Percentiles rank a stretch among this genome's conserved stretches.
Conservation (phyloP, 306 rosid species). For the Ceratonia siliqua region DNA sequence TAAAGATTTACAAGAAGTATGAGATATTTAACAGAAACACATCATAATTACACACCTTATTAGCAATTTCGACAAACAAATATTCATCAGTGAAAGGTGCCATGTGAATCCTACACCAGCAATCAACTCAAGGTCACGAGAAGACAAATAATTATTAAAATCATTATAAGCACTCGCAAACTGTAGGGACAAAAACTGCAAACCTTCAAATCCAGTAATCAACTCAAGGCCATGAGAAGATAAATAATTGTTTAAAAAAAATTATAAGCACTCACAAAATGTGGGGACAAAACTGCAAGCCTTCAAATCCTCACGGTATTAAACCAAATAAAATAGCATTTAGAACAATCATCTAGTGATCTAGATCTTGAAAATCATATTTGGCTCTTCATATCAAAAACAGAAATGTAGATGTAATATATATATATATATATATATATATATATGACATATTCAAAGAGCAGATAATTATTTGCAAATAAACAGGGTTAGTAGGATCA, state of each 20-base stretch:
- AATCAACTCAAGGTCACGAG: slow-evolving; percentile 49
- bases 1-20: slow-evolving; percentile 1
- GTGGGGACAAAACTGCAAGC: not conserved
- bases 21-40: slow-evolving; percentile 14
- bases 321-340: slow-evolving; percentile 3
- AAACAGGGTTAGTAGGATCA: not conserved
- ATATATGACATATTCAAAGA: not conserved
- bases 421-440: not conserved
- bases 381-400: slow-evolving; percentile 14
- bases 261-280: not conserved
- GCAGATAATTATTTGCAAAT: slow-evolving; percentile 1
- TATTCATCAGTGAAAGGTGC: slow-evolving; percentile 99
- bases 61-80: slow-evolving; percentile 91
- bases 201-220: slow-evolving; percentile 17
- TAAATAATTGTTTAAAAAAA: not conserved
- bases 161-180: not conserved
- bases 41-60: slow-evolving; percentile 63
- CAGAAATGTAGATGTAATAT: not conserved
- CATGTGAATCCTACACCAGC: slow-evolving; percentile 88
- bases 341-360: slow-evolving; percentile 10
- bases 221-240: slow-evolving; percentile 34
- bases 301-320: slow-evolving; percentile 11
- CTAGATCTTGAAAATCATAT: slow-evolving; percentile 11
- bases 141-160: slow-evolving; percentile 23
- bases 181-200: not conserved